phyloP scores from a whole-genome alignment of 768 basidiomycete genomes.

The Dentipellis fragilis region DNA sequence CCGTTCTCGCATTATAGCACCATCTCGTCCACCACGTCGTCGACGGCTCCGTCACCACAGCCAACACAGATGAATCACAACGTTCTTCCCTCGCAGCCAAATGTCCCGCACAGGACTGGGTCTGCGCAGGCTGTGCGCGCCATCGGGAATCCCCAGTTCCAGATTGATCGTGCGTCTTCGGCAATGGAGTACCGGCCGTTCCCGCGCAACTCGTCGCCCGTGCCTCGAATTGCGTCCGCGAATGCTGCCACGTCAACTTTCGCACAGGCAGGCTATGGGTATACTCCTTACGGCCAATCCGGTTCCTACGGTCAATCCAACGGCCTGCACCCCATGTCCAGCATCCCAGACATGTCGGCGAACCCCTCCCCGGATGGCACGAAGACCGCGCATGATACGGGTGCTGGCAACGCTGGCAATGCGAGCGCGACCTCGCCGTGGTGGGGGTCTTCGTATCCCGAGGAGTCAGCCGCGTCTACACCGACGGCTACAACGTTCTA shows the following conservation, averaged over 20 bases:
- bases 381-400: background rate
- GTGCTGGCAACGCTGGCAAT: conserved; percentile 9
- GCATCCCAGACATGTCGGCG: background rate
- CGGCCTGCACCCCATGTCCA: background rate
- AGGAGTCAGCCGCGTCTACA: conserved; percentile 34
- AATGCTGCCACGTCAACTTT: conserved; percentile 44
- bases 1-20: conserved; percentile 92
- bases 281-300: conserved; percentile 15
- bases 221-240: conserved; percentile 43
- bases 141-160: conserved; percentile 34
- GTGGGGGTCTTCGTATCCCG: conserved; percentile 49
- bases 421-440: conserved; percentile 27
- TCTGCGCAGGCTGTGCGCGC: conserved; percentile 58
- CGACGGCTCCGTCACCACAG: conserved; percentile 68
- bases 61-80: conserved; percentile 29
- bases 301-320: background rate
- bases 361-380: background rate
- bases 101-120: conserved; percentile 46
- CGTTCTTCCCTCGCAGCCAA: conserved; percentile 26
- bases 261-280: conserved; percentile 26
- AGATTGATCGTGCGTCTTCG: conserved; percentile 65
- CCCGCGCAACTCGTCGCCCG: conserved; percentile 39
- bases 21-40: conserved; percentile 77
- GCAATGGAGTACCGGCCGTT: conserved; percentile 62
- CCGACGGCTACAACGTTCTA: conserved; percentile 65